A percentile compares a stretch with the other conserved stretches of the same genome.
Conservation (phyloP, 192 early-diverging fungal genomes). For the Mortierella claussenii region DNA sequence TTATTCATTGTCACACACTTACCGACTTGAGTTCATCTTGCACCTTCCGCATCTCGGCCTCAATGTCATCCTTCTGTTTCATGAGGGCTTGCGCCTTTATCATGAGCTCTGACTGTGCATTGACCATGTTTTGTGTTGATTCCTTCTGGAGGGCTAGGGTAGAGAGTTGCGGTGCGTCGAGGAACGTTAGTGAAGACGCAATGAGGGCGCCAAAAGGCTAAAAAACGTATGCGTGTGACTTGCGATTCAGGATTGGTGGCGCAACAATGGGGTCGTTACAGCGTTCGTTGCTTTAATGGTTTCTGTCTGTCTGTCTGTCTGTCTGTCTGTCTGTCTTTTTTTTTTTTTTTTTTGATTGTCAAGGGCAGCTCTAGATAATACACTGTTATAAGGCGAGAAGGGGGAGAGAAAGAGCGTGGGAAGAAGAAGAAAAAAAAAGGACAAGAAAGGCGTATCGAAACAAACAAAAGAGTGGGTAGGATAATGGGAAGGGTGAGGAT, state of each 20-base stretch:
- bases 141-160: neutral
- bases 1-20: neutral
- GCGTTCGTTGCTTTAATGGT: too few relatives aligned
- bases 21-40: slow-evolving; percentile 54
- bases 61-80: slow-evolving; percentile 58
- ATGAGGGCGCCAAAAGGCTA: too few relatives aligned
- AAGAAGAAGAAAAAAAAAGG: neutral
- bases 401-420: too few relatives aligned
- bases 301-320: too few relatives aligned
- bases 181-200: too few relatives aligned
- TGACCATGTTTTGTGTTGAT: slow-evolving; percentile 17
- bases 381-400: too few relatives aligned
- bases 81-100: slow-evolving; percentile 57
- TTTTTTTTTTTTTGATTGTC: too few relatives aligned
- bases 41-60: slow-evolving; percentile 50
- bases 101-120: slow-evolving; percentile 41
- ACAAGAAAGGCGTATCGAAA: neutral
- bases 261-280: too few relatives aligned
- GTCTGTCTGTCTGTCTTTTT: too few relatives aligned
- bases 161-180: neutral
- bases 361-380: neutral
- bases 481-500: neutral
- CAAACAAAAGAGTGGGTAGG: neutral
- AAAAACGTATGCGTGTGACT: neutral
- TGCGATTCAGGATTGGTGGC: neutral